A percentile compares a stretch with the other conserved stretches of the same genome.
These are phyloP conservation scores for Acanthochlamys bracteata DNA, from an alignment of 106 monocot species.

Conservation along the genomic window DNA sequence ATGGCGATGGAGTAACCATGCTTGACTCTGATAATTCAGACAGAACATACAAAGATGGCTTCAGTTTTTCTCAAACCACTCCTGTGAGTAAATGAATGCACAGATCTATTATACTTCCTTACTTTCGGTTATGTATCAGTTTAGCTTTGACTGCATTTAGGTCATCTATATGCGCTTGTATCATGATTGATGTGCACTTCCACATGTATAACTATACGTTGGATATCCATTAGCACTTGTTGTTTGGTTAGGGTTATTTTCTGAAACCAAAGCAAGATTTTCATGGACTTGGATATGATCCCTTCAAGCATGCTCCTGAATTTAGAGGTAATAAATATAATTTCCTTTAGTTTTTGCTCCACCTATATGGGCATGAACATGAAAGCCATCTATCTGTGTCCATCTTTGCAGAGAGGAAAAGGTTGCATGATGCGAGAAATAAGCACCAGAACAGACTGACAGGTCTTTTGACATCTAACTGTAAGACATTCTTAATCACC, in stretches of 20 bases:
- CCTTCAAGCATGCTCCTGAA: conserved; percentile 97
- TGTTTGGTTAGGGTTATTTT: conserved; percentile 45
- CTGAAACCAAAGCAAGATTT: conserved; percentile 87
- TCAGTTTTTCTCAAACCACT: conserved; percentile 32
- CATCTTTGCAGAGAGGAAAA: conserved; percentile 67
- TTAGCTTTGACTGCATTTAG: not conserved
- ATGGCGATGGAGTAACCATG: conserved; percentile 15
- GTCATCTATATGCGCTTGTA: too few relatives aligned
- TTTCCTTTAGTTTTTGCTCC: too few relatives aligned
- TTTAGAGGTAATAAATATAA: conserved; percentile 55
- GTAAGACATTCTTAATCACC: conserved; percentile 35
- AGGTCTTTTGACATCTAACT: conserved; percentile 48
- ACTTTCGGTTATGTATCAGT: not conserved
- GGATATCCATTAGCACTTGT: too few relatives aligned
- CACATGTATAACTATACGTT: too few relatives aligned
- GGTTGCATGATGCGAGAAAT: conserved; percentile 23
- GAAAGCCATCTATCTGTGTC: conserved; percentile 1
- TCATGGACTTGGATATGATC: conserved; percentile 91
- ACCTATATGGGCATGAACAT: not conserved
- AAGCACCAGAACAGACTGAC: conserved; percentile 19
- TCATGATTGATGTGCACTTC: too few relatives aligned
- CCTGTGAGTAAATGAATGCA: conserved; percentile 46
- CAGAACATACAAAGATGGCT: conserved; percentile 22
- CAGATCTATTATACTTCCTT: not conserved
- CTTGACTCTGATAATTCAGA: conserved; percentile 15